Evolutionary conservation across 1,284 basidiomycete genomes (phyloP), one percentile per base, ranked within the genome.

Genomic region (Trichosporon sp.): DNA sequence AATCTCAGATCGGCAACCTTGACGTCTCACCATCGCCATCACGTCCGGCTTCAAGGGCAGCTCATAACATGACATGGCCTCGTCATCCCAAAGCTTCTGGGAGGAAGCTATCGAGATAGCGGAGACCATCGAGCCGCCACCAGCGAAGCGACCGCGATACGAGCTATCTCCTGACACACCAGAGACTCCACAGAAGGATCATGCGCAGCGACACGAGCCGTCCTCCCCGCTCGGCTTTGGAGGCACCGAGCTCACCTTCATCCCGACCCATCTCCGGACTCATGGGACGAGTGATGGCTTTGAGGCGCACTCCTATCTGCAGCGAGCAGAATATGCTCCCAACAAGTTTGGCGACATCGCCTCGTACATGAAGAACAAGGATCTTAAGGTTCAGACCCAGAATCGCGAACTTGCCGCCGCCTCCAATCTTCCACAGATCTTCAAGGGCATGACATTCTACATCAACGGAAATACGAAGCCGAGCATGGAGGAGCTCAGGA

Each of bases 381-480:
- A 95, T 2, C 87, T 89, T 56, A 98, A 98, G 76, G 77, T 95
- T 52, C 91, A 94, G 74, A 87, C 92, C 11, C 91, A 95, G 80
- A 93, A 94, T 69, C 77, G 83, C 3, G 84, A 85, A 65, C 82
- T 92, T 54, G 84, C 83, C 29, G 61, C 70, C 7, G 64, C 69
- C 0, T 70, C 70, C 7, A 71, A 62, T 16, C 78, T 79, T 56
- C 83, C 83, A n/a, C 80, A 81, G 63, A 85, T 95, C 37, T 92
- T 95, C 69, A 80, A 82, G 32, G 89, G 87, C 1, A 66, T 94
- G 23, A 83, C 88, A 0, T 88, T 95, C 64, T 91, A 95, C 78
- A 93, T 95, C 75, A 97, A 96, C 74, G 95, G 95, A 0, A 91
- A 87, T 82, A 96, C 93, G 0, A 83, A 86, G 29, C 94, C 95